Conservation (phyloP, 164 flowering plant species). For the Kalanchoe fedtschenkoi region DNA sequence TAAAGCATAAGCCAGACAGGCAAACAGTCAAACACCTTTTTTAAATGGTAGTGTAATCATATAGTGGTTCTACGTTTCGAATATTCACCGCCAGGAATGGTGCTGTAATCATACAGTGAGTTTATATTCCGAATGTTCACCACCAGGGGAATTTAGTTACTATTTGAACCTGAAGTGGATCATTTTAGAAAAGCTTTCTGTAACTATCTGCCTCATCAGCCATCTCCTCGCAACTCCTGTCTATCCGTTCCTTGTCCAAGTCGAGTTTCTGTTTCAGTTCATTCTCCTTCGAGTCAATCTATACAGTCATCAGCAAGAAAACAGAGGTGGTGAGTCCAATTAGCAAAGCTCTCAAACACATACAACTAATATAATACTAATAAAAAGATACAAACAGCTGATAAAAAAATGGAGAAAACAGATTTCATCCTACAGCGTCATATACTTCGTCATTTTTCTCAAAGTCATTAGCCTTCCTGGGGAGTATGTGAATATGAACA, state of each 20-base stretch:
- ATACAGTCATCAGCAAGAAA: conserved; percentile 2
- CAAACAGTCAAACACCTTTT: too few relatives aligned
- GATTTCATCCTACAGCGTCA: conserved; percentile 57
- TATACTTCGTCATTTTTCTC: conserved; percentile 82
- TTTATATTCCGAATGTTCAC: too few relatives aligned
- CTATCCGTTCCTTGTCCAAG: conserved; percentile 72
- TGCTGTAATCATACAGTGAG: not conserved
- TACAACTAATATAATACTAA: not conserved
- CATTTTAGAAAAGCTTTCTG: conserved; percentile 34
- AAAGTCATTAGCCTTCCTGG: conserved; percentile 69
- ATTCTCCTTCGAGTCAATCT: conserved; percentile 77
- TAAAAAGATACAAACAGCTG: not conserved
- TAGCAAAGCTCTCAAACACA: not conserved
- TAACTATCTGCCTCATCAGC: conserved; percentile 65
- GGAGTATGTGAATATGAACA: conserved; percentile 79
- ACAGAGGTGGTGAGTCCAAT: not conserved
- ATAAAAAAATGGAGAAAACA: not conserved
- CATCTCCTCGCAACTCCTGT: conserved; percentile 74
- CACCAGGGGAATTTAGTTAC: not conserved
- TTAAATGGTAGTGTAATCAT: too few relatives aligned
- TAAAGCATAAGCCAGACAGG: not conserved
- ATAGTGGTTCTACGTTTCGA: too few relatives aligned
- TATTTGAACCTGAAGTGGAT: not conserved
- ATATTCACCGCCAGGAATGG: too few relatives aligned
- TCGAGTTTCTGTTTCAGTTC: conserved; percentile 64